phyloP scores from a whole-genome alignment of 306 rosid genomes.

The Inga leiocalycina region DNA sequence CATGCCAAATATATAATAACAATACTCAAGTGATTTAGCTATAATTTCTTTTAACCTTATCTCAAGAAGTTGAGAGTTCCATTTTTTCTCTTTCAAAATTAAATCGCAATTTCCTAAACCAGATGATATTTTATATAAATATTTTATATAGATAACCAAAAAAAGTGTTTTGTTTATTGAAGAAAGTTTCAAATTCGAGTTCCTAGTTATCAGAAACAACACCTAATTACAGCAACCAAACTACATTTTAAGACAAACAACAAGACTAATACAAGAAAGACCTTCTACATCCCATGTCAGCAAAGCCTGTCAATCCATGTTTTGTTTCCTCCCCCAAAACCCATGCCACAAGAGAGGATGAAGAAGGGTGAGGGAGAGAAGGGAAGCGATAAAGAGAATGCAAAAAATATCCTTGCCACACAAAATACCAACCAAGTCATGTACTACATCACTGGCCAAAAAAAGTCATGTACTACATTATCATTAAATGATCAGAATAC shows the following conservation, averaged over 20 bases:
- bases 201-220: slow-evolving; percentile 29
- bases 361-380: neutral
- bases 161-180: neutral
- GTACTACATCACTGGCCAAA: slow-evolving; percentile 1
- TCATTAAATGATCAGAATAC: slow-evolving; percentile 47
- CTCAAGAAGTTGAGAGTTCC: slow-evolving; percentile 20
- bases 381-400: neutral
- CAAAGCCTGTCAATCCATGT: neutral
- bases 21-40: slow-evolving; percentile 4
- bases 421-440: slow-evolving; percentile 5
- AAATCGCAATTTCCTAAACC: slow-evolving; percentile 3
- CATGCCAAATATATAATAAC: neutral
- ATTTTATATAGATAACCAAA: neutral
- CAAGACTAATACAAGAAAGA: slow-evolving; percentile 1
- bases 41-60: slow-evolving; percentile 15
- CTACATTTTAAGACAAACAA: neutral
- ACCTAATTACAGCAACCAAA: slow-evolving; percentile 1
- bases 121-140: neutral
- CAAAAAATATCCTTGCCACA: slow-evolving; percentile 35
- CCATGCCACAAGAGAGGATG: neutral
- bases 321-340: neutral
- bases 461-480: slow-evolving; percentile 14
- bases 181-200: neutral
- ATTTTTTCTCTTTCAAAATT: neutral
- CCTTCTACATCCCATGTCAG: neutral